Base-by-base conservation (phyloP, 2,329 filamentous ascomycete genomes). In the Escovopsis sp. region DNA sequence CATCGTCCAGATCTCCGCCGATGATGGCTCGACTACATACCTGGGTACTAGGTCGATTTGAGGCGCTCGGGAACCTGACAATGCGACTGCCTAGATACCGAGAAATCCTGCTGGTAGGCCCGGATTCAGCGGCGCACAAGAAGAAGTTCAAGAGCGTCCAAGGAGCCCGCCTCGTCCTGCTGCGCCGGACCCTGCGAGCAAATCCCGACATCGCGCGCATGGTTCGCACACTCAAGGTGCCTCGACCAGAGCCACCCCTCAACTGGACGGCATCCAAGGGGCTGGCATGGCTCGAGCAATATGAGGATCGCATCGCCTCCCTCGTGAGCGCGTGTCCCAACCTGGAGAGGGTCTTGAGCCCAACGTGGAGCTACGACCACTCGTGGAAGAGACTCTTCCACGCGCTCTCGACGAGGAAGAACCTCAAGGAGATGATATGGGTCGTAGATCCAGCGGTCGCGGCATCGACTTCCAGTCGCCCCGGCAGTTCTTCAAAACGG, bases 301-400 rank as follows among this genome's bases (percentile, higher is more conserved):
- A 80, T 51, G 66, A 75, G 45, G 68, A 77, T 48, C 55, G 75
- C 3, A 64, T 79, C 2, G 75, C 76, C 0, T 70, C 76, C 5
- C 58, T 81, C 23, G 64, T 81, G 44, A 77, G 79, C 75, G 70
- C 73, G 0, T 81, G 76, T 44, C 77, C 77, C 3, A 80, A 80
- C 48, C 61, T 82, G 10, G 76, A 81, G 57, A 64, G 67, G 40
- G 59, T 81, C 6, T 59, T 67, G 10, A 75, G 76, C 1, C 70
- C 72, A 34, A 65, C 72, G 43, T 65, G 69, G 3, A 56, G 59
- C 4, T 77, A 79, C 52, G 63, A 71, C 43, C 72, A 77, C 55
- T 64, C 66, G 2, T 77, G 73, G 50, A 71, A 65, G 53, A 68
- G 69, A 38, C 61, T 77, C 9, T 69, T 74, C 44, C 70, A 81